A percentile compares a stretch with the other conserved stretches of the same genome.
phyloP scores from a whole-genome alignment of 176 grass and related monocot genomes.

The Phyllostachys edulis region DNA sequence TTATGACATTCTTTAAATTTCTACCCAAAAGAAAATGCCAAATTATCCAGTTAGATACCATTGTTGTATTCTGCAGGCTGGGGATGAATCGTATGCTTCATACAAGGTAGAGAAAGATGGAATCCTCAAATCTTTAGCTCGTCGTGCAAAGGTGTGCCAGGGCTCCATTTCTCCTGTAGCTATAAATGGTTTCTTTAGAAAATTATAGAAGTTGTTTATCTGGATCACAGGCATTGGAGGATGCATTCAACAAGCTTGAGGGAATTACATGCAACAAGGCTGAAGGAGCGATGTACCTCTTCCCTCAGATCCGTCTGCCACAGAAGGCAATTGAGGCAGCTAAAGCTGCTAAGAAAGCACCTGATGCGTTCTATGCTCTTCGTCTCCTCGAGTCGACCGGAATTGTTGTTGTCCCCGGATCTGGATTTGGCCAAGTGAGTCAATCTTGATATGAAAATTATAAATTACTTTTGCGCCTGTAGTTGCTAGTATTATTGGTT shows the following conservation, averaged over 20 bases:
- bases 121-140: conserved; percentile 80
- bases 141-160: conserved; percentile 69
- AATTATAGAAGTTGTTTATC: not conserved
- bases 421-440: conserved; percentile 81
- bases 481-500: not conserved
- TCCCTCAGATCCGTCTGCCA: conserved; percentile 66
- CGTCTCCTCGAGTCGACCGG: conserved; percentile 79
- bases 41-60: conserved; percentile 11
- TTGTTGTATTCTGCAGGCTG: conserved; percentile 51
- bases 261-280: conserved; percentile 84
- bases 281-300: conserved; percentile 91
- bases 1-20: conserved; percentile 21
- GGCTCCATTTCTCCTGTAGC: not conserved
- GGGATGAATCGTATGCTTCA: conserved; percentile 81
- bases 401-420: conserved; percentile 86
- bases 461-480: not conserved
- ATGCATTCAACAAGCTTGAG: conserved; percentile 81
- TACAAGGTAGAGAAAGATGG: conserved; percentile 83
- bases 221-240: conserved; percentile 54
- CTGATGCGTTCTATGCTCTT: conserved; percentile 76
- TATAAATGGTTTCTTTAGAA: not conserved
- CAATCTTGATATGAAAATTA: conserved; percentile 14
- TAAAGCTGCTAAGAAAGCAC: conserved; percentile 56
- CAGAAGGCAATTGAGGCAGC: conserved; percentile 75
- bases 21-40: not conserved